Base-by-base conservation (phyloP, 106 monocot genomes). In the Cymbidium sinense region DNA sequence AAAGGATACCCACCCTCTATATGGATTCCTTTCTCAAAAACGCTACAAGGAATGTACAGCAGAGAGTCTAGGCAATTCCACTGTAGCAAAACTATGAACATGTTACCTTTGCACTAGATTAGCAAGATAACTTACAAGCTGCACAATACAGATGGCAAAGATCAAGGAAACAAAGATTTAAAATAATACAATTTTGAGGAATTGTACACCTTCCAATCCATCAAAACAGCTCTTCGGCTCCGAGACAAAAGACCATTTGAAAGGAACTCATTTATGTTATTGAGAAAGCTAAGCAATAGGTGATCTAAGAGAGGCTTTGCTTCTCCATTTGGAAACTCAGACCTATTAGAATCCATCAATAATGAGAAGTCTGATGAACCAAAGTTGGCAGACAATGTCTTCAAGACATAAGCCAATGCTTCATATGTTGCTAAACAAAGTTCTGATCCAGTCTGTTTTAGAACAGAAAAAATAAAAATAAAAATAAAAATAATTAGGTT, bases 171-270 rank as follows among this genome's bases (percentile, higher is more conserved):
- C 0, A 51, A 12, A 51, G 17, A 51, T 51, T 51, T 51, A 51
- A 51, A 17, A 51, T 51, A 51, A 51, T 19, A 51, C 19, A 9
- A 51, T 51, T 12, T 51, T 19, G n/a, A 27, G 61, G 25, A 8
- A 67, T 3, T 67, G 10, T 9, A 58, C 7, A 91, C 93, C 93
- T 96, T 96, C 91, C 89, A 93, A 67, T 86, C 83, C 88, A 96
- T 86, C 47, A 96, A 79, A 88, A 96, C 81, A 73, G 96, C 91
- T 41, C 88, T 86, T 37, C 96, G 89, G 70, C 96, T 93, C 75
- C 93, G 85, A 31, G 86, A 85, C 61, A 93, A 80, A 47, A 79
- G 29, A 80, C 89, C 89, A 80, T 84, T 82, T 64, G 69, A 80
- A 79, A 91, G 87, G 8, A 93, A 86, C 76, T 81, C 34, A 79